Percentiles rank a stretch among this genome's conserved stretches.
These are phyloP conservation scores for Paraphoma sp. DNA, from an alignment of 2,329 filamentous ascomycete genomes.

Conservation along the genomic window DNA sequence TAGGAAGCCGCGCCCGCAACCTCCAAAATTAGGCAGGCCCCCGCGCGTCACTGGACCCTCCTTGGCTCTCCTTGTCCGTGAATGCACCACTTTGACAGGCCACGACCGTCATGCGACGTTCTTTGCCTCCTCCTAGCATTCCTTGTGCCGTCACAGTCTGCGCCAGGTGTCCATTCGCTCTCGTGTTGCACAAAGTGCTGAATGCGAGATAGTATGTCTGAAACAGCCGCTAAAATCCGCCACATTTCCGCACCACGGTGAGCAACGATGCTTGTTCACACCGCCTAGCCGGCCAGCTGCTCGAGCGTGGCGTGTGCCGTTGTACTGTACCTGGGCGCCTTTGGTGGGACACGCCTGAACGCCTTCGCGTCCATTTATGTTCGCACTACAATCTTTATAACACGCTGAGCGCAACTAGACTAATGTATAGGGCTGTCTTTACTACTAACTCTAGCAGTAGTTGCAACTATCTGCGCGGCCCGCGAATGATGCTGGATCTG, in stretches of 20 bases:
- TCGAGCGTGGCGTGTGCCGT: too few relatives aligned
- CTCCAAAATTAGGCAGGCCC: slow-evolving; percentile 1
- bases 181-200: slow-evolving; percentile 13
- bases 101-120: neutral
- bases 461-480: too few relatives aligned
- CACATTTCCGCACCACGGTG: slow-evolving; percentile 1
- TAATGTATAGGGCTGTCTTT: too few relatives aligned
- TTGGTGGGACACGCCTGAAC: too few relatives aligned
- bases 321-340: too few relatives aligned
- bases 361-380: too few relatives aligned
- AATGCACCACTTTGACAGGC: neutral
- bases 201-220: slow-evolving; percentile 12
- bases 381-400: too few relatives aligned
- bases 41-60: neutral
- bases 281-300: neutral
- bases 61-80: neutral
- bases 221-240: neutral
- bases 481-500: too few relatives aligned
- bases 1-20: slow-evolving; percentile 12
- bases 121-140: neutral
- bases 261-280: slow-evolving; percentile 3
- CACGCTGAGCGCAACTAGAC: too few relatives aligned
- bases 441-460: too few relatives aligned
- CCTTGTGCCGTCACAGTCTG: slow-evolving; percentile 3
- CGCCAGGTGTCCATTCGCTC: slow-evolving; percentile 13